phyloP scores from a whole-genome alignment of 1,139 yeast genomes.

The Protomyces gravidus region DNA sequence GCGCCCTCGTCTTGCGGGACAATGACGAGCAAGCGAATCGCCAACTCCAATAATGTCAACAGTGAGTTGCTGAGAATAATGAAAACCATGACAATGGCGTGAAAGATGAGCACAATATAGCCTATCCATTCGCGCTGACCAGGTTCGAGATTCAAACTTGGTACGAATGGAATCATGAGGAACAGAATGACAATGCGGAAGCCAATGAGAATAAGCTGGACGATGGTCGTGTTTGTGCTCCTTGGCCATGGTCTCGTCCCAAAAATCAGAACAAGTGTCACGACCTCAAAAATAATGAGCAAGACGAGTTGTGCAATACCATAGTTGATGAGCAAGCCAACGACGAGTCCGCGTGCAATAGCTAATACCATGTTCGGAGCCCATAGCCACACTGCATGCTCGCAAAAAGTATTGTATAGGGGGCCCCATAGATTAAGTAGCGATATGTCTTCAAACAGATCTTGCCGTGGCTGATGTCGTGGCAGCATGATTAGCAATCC shows the following conservation, averaged over 20 bases:
- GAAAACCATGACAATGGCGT: conserved; percentile 38
- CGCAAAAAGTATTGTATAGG: conserved; percentile 38
- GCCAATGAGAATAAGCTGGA: conserved; percentile 35
- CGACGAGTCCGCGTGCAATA: conserved; percentile 39
- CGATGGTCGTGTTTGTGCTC: conserved; percentile 40
- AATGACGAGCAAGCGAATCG: conserved; percentile 37
- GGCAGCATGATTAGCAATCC: conserved; percentile 34
- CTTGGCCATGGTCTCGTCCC: conserved; percentile 38
- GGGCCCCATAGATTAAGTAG: conserved; percentile 39
- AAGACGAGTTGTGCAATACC: conserved; percentile 42
- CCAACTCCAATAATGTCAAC: conserved; percentile 39
- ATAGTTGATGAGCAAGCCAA: conserved; percentile 42
- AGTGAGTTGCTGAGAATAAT: conserved; percentile 38
- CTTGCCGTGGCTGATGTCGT: conserved; percentile 33
- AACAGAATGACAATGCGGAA: conserved; percentile 37
- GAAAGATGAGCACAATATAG: conserved; percentile 39
- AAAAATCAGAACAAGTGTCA: conserved; percentile 35
- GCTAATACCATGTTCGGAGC: conserved; percentile 32
- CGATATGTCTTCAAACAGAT: conserved; percentile 38
- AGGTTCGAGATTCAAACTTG: conserved; percentile 34
- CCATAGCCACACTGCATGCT: conserved; percentile 33
- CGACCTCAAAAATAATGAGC: conserved; percentile 39
- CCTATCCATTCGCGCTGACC: conserved; percentile 41
- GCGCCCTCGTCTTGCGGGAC: conserved; percentile 34
- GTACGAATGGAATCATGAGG: conserved; percentile 39